Evolutionary conservation across 306 rosid species (phyloP).

Genomic region (Erythrophleum fordii): DNA sequence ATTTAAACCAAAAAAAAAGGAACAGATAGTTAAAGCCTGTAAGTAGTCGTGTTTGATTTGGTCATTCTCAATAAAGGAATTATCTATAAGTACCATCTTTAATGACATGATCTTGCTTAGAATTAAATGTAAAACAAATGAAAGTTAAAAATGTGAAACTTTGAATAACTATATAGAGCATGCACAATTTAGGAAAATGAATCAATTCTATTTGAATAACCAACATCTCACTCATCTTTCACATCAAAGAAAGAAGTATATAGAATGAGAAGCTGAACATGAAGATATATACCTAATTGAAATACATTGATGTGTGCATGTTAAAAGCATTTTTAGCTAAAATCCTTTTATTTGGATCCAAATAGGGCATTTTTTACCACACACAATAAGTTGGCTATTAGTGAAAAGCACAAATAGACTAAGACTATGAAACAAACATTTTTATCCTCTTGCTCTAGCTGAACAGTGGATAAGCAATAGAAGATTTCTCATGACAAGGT

Average conservation of each 20-base stretch:
- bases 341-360: slow-evolving; percentile 33
- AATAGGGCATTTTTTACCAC: slow-evolving; percentile 31
- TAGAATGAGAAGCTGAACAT: not conserved
- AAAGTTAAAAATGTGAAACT: too few relatives aligned
- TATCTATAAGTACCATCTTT: too few relatives aligned
- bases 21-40: too few relatives aligned
- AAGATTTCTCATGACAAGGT: too few relatives aligned
- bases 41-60: too few relatives aligned
- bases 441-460: too few relatives aligned
- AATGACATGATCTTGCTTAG: too few relatives aligned
- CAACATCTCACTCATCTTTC: not conserved
- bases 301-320: slow-evolving; percentile 2
- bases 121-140: too few relatives aligned
- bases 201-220: not conserved
- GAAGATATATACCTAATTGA: not conserved
- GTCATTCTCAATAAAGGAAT: too few relatives aligned
- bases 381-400: not conserved
- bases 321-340: slow-evolving; percentile 26
- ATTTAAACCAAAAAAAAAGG: too few relatives aligned
- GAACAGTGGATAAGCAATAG: too few relatives aligned
- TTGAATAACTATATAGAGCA: too few relatives aligned
- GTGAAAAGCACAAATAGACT: not conserved
- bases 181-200: not conserved
- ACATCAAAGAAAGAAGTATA: not conserved
- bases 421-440: not conserved